Conservation (phyloP, 495 filamentous ascomycete genomes). For the Talaromyces stipitatus region DNA sequence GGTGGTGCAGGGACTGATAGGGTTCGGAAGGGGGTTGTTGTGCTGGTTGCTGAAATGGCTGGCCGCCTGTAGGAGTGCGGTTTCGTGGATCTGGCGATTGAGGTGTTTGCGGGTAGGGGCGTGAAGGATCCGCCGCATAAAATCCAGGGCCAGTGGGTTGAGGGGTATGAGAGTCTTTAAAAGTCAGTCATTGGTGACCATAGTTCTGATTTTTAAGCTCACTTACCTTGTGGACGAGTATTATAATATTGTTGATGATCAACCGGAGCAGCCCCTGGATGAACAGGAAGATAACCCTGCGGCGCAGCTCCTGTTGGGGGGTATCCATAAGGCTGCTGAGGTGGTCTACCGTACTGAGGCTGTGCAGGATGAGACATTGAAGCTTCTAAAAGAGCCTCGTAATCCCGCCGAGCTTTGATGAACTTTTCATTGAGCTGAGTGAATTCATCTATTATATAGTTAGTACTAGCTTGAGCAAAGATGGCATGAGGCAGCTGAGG, state of each 20-base stretch:
- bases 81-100: slow-evolving; percentile 39
- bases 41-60: slow-evolving; percentile 22
- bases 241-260: slow-evolving; percentile 67
- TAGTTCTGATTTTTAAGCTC: background rate
- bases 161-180: slow-evolving; percentile 24
- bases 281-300: slow-evolving; percentile 40
- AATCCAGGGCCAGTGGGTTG: slow-evolving; percentile 23
- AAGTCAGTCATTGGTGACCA: background rate
- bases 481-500: too few species aligned
- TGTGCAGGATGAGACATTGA: slow-evolving; percentile 89
- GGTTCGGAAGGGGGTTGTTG: slow-evolving; percentile 32
- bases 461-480: too few species aligned
- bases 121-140: slow-evolving; percentile 25
- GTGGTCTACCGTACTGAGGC: slow-evolving; percentile 60
- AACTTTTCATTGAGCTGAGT: slow-evolving; percentile 98
- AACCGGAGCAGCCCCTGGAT: slow-evolving; percentile 42
- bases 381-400: slow-evolving; percentile 88
- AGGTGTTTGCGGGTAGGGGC: slow-evolving; percentile 29
- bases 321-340: slow-evolving; percentile 58
- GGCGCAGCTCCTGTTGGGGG: slow-evolving; percentile 34
- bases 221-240: slow-evolving; percentile 46
- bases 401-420: slow-evolving; percentile 95
- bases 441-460: slow-evolving; percentile 71
- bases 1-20: slow-evolving; percentile 38
- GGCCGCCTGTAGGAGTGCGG: slow-evolving; percentile 27